Base-by-base conservation (phyloP, 371 early-diverging fungal genomes). In the Mucor piriformis region DNA sequence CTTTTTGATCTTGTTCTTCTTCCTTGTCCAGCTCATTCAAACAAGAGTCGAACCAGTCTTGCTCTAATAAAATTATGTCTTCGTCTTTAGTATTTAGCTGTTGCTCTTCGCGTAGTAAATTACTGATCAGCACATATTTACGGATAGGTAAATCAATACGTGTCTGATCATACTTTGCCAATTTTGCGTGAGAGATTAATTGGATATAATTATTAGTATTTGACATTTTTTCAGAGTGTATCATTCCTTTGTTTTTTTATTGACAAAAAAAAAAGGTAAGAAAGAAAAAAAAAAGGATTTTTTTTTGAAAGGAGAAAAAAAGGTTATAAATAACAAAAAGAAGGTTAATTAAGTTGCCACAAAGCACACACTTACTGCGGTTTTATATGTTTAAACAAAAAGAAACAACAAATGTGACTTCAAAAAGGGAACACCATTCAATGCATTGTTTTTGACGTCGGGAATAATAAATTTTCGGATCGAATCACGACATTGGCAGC, bases 21-120 rank as follows among this genome's bases (percentile, higher is more conserved):
- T 67, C 66, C 38, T 54, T 46, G 12, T 51, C 50, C 21, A 67
- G 27, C 34, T 67, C 59, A 38, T 59, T 47, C 5, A 67, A 18
- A 51, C 67, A 67, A 34, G 54, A 47, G 7, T 67, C 67, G 55
- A 67, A 63, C 67, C 67, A 67, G 3, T 67, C 38, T 8, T 67
- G 67, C 35, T 67, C 67, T 20, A 47, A 27, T 11, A 46, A 13
- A 12, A 25, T 24, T 15, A 46, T 46, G 24, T 46, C 24, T 24
- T 46, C 24, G 21, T 34, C 29, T 15, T 46, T 29, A 29, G 29
- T 29, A 29, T 29, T n/a, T 18, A 37, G 15, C 29, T 58, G 27
- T 25, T 46, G 23, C 3, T 23, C 37, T 20, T 55, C 56, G 23
- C 67, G 67, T 47, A 67, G 52, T 54, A 67, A 35, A 59, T 67